These are phyloP conservation scores for Tillandsia leiboldiana DNA, from an alignment of 176 grass and related monocot species.

Conservation along the genomic window DNA sequence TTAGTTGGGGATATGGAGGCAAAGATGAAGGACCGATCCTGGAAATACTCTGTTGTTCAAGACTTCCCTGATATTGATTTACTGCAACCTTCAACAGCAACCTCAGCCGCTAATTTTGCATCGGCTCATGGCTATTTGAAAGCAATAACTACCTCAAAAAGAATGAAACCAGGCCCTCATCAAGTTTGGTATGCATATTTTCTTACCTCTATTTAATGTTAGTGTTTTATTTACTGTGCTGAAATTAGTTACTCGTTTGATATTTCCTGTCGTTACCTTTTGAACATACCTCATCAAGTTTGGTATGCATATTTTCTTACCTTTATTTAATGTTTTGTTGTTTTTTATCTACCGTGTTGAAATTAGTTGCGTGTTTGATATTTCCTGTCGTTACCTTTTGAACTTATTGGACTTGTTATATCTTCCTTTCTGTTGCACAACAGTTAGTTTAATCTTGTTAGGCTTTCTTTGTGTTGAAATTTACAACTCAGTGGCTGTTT, in stretches of 20 bases:
- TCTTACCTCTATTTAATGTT: background rate
- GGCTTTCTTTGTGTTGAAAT: too few species aligned
- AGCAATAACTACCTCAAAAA: constrained; percentile 92
- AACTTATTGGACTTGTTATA: too few species aligned
- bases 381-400: too few species aligned
- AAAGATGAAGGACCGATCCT: constrained; percentile 58
- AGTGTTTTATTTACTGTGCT: background rate
- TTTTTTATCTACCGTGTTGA: too few species aligned
- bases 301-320: constrained; percentile 10
- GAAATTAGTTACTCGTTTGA: background rate
- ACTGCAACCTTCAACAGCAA: constrained; percentile 66
- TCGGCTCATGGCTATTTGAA: constrained; percentile 80
- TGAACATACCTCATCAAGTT: too few species aligned
- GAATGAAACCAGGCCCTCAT: constrained; percentile 75
- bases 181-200: constrained; percentile 74
- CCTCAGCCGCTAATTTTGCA: constrained; percentile 45
- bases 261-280: background rate
- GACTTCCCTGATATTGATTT: constrained; percentile 88
- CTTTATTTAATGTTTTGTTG: constrained; percentile 7
- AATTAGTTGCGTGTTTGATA: too few species aligned
- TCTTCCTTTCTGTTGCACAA: too few species aligned
- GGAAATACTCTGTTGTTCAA: constrained; percentile 52
- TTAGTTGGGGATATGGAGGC: constrained; percentile 76
- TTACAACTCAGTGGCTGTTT: too few species aligned
- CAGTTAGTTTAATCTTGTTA: too few species aligned